phyloP scores from a whole-genome alignment of 2,329 filamentous ascomycete genomes.

The Elsinoe necatrix region DNA sequence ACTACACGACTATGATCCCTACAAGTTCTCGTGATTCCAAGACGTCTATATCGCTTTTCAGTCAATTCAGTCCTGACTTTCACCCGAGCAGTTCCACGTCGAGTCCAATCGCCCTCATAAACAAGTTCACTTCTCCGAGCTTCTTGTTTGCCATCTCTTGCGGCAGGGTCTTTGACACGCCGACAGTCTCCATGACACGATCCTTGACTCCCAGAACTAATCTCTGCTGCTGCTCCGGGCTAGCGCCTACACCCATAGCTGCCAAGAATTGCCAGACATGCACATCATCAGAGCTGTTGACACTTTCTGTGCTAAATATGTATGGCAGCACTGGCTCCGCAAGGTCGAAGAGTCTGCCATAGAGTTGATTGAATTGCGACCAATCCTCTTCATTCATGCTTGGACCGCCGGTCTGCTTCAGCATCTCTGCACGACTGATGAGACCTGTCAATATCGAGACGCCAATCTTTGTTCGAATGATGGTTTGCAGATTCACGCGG shows the following conservation, averaged over 20 bases:
- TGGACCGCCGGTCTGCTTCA: slow-evolving; percentile 67
- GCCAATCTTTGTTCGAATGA: slow-evolving; percentile 80
- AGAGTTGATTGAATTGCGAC: slow-evolving; percentile 74
- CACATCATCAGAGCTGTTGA: slow-evolving; percentile 67
- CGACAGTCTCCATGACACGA: slow-evolving; percentile 90
- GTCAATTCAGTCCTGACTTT: slow-evolving; percentile 18
- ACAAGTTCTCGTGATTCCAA: not conserved
- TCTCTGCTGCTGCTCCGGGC: slow-evolving; percentile 87
- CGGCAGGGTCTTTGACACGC: slow-evolving; percentile 79
- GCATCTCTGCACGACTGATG: slow-evolving; percentile 82
- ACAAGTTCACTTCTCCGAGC: slow-evolving; percentile 87
- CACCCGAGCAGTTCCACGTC: slow-evolving; percentile 73
- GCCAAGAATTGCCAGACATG: slow-evolving; percentile 98
- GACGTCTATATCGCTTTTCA: not conserved
- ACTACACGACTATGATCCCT: not conserved
- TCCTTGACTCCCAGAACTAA: slow-evolving; percentile 96
- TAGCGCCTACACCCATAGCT: slow-evolving; percentile 86
- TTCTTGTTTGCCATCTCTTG: slow-evolving; percentile 75
- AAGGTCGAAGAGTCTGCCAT: slow-evolving; percentile 77
- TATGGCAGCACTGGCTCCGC: slow-evolving; percentile 75
- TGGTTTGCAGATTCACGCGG: slow-evolving; percentile 72
- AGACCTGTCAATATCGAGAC: slow-evolving; percentile 88
- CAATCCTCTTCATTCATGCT: slow-evolving; percentile 63
- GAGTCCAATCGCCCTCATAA: slow-evolving; percentile 97
- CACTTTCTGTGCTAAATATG: slow-evolving; percentile 87